phyloP scores from a whole-genome alignment of 495 filamentous ascomycete genomes.

The Podospora comata region DNA sequence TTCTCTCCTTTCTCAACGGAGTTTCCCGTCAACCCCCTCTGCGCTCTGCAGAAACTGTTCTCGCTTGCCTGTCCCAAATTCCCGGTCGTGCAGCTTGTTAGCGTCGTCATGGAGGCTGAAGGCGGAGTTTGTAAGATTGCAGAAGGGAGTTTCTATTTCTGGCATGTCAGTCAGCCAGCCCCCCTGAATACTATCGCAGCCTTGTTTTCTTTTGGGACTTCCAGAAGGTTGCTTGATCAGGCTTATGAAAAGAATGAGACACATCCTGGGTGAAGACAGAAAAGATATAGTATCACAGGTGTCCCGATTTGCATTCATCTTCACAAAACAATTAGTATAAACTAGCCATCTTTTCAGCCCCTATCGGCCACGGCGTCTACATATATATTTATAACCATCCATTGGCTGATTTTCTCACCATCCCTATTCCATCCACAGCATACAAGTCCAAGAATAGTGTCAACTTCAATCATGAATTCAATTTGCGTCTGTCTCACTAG shows the following conservation, averaged over 20 bases:
- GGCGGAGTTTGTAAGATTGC: background rate
- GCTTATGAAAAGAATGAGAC: no score
- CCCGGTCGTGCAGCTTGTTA: background rate
- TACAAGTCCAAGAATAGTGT: no score
- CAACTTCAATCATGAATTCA: background rate
- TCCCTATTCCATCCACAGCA: no score
- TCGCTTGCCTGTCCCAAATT: background rate
- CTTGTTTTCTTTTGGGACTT: background rate
- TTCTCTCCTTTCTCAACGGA: background rate
- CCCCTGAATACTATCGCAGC: constrained; percentile 6
- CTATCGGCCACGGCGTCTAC: no score
- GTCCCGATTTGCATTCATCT: no score
- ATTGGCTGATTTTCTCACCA: no score
- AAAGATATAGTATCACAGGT: no score
- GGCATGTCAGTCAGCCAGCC: background rate
- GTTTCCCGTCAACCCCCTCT: background rate
- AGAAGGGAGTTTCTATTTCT: background rate
- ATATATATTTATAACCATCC: no score
- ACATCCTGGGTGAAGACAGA: no score
- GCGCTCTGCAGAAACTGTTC: background rate
- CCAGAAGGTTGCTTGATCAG: background rate
- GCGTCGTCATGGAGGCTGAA: background rate
- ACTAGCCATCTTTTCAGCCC: no score
- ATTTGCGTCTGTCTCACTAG: background rate
- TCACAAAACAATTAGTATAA: no score